phyloP scores from a whole-genome alignment of 1,284 basidiomycete genomes.

The Moniliella sp. region DNA sequence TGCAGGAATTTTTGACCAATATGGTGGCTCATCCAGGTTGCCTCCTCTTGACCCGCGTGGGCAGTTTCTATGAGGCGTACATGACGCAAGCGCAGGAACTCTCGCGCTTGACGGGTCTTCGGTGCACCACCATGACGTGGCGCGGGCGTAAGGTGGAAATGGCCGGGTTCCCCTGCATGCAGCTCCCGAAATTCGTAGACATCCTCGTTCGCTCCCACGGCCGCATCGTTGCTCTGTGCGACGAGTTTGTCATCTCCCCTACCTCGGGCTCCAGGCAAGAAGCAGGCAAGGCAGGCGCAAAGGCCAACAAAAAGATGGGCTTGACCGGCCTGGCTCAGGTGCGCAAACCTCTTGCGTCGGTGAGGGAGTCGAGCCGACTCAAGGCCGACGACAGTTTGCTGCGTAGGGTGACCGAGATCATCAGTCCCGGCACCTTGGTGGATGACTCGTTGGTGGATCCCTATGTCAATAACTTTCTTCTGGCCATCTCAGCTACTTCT shows the following conservation, averaged over 20 bases:
- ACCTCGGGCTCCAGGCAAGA: neutral
- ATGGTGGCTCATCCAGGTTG: slow-evolving; percentile 18
- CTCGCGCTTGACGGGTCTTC: slow-evolving; percentile 16
- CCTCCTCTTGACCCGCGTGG: slow-evolving; percentile 27
- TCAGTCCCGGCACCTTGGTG: slow-evolving; percentile 25
- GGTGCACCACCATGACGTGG: slow-evolving; percentile 20
- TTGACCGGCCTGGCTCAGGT: too few species aligned
- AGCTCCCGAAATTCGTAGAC: slow-evolving; percentile 31
- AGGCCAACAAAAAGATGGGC: too few species aligned
- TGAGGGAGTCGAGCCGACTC: too few species aligned
- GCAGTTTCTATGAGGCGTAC: slow-evolving; percentile 32
- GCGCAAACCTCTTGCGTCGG: too few species aligned
- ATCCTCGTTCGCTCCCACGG: slow-evolving; percentile 21
- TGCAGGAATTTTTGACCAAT: slow-evolving; percentile 18
- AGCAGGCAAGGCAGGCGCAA: neutral
- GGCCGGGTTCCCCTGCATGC: slow-evolving; percentile 27
- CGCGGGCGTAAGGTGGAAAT: slow-evolving; percentile 18
- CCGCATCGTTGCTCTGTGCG: slow-evolving; percentile 23
- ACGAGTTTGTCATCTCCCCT: slow-evolving; percentile 13
- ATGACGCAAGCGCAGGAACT: slow-evolving; percentile 24
- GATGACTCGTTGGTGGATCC: slow-evolving; percentile 30
- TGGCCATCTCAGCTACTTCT: slow-evolving; percentile 4
- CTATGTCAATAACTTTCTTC: slow-evolving; percentile 25
- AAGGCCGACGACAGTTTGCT: slow-evolving; percentile 7
- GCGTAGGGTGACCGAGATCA: slow-evolving; percentile 21